Conservation (phyloP, 345 rosid genomes). For the Eucalyptus erythrocorys region DNA sequence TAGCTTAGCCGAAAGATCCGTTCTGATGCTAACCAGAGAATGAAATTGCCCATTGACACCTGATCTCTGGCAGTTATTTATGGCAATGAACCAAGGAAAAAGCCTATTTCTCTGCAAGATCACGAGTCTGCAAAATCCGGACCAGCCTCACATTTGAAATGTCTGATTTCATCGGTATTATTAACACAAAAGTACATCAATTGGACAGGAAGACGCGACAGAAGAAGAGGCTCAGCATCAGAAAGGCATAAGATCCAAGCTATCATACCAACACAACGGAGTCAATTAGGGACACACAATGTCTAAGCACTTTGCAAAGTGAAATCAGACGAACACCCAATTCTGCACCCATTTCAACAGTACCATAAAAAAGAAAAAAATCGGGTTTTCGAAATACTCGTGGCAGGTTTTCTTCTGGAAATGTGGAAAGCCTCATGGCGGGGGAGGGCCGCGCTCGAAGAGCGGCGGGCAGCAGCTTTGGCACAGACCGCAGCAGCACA, state of each 20-base stretch:
- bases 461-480: constrained; percentile 50
- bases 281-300: not conserved
- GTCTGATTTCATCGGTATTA: not conserved
- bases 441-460: constrained; percentile 36
- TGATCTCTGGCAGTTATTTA: not conserved
- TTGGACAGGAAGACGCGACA: not conserved
- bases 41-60: not conserved
- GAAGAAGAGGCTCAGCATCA: not conserved
- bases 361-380: not conserved
- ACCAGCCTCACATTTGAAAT: not conserved
- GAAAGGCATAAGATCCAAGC: not conserved
- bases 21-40: not conserved
- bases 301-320: not conserved
- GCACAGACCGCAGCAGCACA: constrained; percentile 44
- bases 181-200: not conserved
- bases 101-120: not conserved
- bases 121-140: not conserved
- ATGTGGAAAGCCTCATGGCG: constrained; percentile 3
- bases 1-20: not conserved
- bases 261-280: not conserved
- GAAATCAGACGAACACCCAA: not conserved
- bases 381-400: not conserved
- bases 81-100: not conserved
- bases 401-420: not conserved
- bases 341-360: not conserved